phyloP scores from a whole-genome alignment of 2,329 filamentous ascomycete species.

The Aspergillus flavus region DNA sequence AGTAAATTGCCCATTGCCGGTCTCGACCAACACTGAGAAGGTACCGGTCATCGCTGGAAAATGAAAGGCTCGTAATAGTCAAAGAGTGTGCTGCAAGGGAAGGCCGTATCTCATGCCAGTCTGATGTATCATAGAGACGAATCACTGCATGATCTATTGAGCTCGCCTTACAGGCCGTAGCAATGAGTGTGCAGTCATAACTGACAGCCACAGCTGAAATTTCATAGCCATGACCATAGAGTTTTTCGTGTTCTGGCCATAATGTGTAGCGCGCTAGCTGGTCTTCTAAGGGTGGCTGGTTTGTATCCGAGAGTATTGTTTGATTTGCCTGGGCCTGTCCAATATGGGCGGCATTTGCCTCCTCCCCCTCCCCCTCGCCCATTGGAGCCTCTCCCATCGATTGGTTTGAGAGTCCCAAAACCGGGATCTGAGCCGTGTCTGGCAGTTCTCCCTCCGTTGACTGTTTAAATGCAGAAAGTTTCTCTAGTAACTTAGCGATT shows the following conservation, averaged over 20 bases:
- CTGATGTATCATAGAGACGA: conserved; percentile 80
- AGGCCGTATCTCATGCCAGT: conserved; percentile 86
- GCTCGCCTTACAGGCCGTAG: conserved; percentile 90
- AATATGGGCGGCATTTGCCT: conserved; percentile 43
- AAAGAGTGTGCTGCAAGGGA: conserved; percentile 82
- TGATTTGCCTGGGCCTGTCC: conserved; percentile 25
- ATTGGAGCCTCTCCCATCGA: conserved; percentile 60
- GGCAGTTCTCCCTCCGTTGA: conserved; percentile 57
- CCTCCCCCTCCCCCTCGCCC: conserved; percentile 41
- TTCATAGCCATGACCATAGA: conserved; percentile 97
- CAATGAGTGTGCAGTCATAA: conserved; percentile 73
- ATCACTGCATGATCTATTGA: conserved; percentile 94
- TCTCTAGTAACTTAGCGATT: conserved; percentile 72
- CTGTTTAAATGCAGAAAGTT: conserved; percentile 64
- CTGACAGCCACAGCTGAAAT: conserved; percentile 83
- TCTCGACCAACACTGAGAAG: conserved; percentile 90
- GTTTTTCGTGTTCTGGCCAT: conserved; percentile 94
- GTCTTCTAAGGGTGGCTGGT: conserved; percentile 84
- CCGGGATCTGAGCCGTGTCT: conserved; percentile 91
- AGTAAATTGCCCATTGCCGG: conserved; percentile 85
- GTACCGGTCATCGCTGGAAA: conserved; percentile 72
- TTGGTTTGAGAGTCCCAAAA: conserved; percentile 94
- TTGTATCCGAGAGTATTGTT: conserved; percentile 54
- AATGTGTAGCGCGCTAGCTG: conserved; percentile 85
- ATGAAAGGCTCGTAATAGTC: conserved; percentile 80